Evolutionary conservation across 805 yeast species (phyloP).

Genomic region (Myxozyma mucilagina): DNA sequence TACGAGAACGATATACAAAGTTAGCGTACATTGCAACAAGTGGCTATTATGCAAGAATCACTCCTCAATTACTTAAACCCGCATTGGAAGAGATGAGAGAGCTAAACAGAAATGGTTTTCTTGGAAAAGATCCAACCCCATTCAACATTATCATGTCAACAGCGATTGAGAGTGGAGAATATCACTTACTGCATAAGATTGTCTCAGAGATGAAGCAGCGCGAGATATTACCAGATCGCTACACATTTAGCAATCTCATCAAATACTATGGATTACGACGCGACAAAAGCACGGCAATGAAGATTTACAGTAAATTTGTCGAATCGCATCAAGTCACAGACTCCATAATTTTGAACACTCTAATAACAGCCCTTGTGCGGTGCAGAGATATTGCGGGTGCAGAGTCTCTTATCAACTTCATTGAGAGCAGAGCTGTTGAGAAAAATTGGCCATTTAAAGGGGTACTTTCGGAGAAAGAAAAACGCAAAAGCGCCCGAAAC

Average conservation of each 20-base stretch:
- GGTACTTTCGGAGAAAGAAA: neutral
- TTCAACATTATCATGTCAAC: slow-evolving; percentile 38
- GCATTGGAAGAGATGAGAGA: slow-evolving; percentile 14
- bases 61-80: slow-evolving; percentile 22
- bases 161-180: slow-evolving; percentile 32
- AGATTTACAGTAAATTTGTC: slow-evolving; percentile 27
- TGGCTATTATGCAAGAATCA: neutral
- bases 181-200: slow-evolving; percentile 28
- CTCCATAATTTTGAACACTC: slow-evolving; percentile 33
- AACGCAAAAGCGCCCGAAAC: slow-evolving; percentile 7
- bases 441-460: slow-evolving; percentile 2
- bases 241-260: slow-evolving; percentile 35
- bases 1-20: slow-evolving; percentile 37
- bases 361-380: slow-evolving; percentile 33
- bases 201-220: slow-evolving; percentile 29
- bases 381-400: slow-evolving; percentile 35
- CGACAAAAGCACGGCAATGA: slow-evolving; percentile 22
- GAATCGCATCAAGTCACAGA: slow-evolving; percentile 35
- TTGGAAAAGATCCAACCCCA: slow-evolving; percentile 31
- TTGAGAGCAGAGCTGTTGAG: slow-evolving; percentile 19
- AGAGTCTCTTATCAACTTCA: slow-evolving; percentile 27
- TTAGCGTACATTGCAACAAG: slow-evolving; percentile 27
- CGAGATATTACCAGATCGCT: slow-evolving; percentile 38
- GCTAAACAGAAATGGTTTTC: slow-evolving; percentile 21
- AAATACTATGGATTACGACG: slow-evolving; percentile 19